A percentile compares a stretch with the other conserved stretches of the same genome.
These are phyloP conservation scores for Ceratocystis smalleyi DNA, from an alignment of 2,329 filamentous ascomycete species.

Conservation along the genomic window DNA sequence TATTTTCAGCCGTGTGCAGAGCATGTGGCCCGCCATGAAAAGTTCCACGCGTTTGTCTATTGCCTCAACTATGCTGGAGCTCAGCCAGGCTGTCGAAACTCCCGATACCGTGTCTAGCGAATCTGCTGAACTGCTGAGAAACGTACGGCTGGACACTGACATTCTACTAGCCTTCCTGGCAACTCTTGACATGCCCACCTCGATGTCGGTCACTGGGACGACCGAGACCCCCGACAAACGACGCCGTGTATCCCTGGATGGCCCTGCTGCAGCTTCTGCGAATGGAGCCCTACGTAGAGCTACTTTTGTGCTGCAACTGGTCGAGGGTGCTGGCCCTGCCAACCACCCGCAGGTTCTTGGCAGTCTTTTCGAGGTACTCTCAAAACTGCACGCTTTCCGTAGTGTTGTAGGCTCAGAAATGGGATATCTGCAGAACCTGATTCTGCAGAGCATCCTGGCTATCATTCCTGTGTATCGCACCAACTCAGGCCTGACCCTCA, in stretches of 20 bases:
- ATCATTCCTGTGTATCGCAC: conserved; percentile 67
- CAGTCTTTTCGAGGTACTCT: conserved; percentile 68
- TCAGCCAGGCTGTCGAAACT: conserved; percentile 35
- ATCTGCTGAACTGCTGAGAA: conserved; percentile 56
- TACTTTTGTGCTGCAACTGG: conserved; percentile 74
- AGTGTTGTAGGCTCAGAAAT: conserved; percentile 70
- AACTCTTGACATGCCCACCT: conserved; percentile 55
- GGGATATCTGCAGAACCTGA: conserved; percentile 75
- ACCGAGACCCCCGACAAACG: conserved; percentile 42
- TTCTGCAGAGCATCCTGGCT: conserved; percentile 64
- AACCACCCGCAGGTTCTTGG: conserved; percentile 62
- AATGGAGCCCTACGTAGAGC: conserved; percentile 52
- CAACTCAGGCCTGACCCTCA: conserved; percentile 39
- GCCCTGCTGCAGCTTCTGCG: conserved; percentile 8
- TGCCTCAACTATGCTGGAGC: conserved; percentile 46
- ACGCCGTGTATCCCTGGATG: conserved; percentile 34
- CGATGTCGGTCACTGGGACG: conserved; percentile 51
- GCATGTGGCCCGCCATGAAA: conserved; percentile 60
- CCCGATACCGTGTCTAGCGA: conserved; percentile 27
- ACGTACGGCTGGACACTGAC: conserved; percentile 55
- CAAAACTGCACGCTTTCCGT: conserved; percentile 73
- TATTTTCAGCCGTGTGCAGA: conserved; percentile 52
- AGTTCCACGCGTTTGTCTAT: conserved; percentile 42
- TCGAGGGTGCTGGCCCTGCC: conserved; percentile 65
- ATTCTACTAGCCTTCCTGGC: conserved; percentile 59